Base-by-base conservation (phyloP, 768 basidiomycete species). In the Mycena kentingensis region DNA sequence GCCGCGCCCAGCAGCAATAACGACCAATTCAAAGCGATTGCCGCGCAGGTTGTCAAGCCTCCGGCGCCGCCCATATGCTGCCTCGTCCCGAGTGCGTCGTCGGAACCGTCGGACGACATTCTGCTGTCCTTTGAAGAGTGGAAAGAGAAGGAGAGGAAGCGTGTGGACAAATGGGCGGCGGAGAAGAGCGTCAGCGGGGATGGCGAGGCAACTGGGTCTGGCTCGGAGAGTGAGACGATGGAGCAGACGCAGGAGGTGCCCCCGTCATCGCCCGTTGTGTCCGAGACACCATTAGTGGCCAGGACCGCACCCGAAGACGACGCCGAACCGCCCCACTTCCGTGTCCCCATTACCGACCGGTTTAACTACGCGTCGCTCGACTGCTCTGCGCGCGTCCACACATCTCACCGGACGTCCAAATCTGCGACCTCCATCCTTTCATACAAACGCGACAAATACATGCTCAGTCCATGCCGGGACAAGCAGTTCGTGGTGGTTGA, bases 341-440 rank as follows among this genome's bases (percentile, higher is more conserved):
- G 80, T 18, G 83, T 92, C 5, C 90, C 90, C 1, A 71, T 90
- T 36, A 85, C 80, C 12, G 91, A 95, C 73, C 80, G 93, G 36
- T 97, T 95, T 77, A 97, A 99, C 70, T 98, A 96, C 63, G 97
- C 97, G 35, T 85, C 84, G 46, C 66, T 86, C 52, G 96, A 98
- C 68, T 99, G 97, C 66, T 93, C 92, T 1, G 95, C 96, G 2
- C 87, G 93, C 13, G 86, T 98, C 22, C 95, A 96, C 69, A 80
- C 79, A 7, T 77, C 93, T 0, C 93, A 96, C 66, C 79, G 82
- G 25, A 79, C 80, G 2, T 88, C 93, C 27, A 93, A 93, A 63
- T 92, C 90, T 2, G 73, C 91, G 0, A 83, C 87, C 0, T 81
- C 90, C 1, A 90, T 99, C 49, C 79, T 99, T 8, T 88, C 90